Percentiles rank a stretch among this genome's conserved stretches.
Conservation (phyloP, 305 asterid species). For the Galium porrigens region DNA sequence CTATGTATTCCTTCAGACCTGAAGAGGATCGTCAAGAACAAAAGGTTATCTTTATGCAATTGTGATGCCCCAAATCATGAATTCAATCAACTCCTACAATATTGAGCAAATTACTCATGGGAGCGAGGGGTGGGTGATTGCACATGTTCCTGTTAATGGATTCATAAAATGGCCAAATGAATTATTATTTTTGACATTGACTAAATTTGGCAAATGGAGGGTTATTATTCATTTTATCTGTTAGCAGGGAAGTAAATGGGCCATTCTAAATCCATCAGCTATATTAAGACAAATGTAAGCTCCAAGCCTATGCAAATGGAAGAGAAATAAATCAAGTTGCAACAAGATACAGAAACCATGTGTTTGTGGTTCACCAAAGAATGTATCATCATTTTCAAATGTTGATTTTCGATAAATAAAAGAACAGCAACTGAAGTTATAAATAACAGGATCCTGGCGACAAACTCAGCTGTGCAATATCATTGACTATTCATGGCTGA, state of each 20-base stretch:
- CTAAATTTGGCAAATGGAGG: background rate
- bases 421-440: background rate
- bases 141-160: background rate
- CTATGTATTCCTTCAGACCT: slow-evolving; percentile 91
- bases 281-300: slow-evolving; percentile 1
- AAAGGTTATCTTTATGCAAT: slow-evolving; percentile 3
- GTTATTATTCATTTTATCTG: background rate
- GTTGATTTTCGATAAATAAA: background rate
- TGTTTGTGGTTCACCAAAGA: background rate
- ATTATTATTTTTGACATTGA: background rate
- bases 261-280: background rate
- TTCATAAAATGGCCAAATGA: slow-evolving; percentile 4
- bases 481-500: background rate
- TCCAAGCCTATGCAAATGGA: background rate
- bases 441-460: background rate
- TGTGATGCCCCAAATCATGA: background rate
- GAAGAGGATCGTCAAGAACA: slow-evolving; percentile 18
- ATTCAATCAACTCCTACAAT: background rate
- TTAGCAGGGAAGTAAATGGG: background rate
- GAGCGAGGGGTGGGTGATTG: background rate
- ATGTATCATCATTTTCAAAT: background rate
- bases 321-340: background rate
- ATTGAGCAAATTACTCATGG: slow-evolving; percentile 8
- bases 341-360: background rate
- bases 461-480: background rate